Evolutionary conservation across 139 green algal genomes (phyloP).

Genomic region (Coelastrella sp.): DNA sequence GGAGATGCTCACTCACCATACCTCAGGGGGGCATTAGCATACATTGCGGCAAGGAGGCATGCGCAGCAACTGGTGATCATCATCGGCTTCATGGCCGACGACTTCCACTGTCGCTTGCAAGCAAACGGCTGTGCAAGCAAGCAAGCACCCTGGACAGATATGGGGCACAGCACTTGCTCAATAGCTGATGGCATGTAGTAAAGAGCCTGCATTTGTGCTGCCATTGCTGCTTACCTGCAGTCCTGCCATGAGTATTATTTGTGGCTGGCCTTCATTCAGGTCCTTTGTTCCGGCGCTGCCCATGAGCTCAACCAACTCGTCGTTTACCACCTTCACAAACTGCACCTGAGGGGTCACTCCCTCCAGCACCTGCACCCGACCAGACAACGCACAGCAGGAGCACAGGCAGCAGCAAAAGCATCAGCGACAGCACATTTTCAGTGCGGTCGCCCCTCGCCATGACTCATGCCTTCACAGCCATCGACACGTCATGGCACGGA

Average conservation of each 20-base stretch:
- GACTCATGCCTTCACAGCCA: not conserved
- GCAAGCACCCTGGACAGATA: not conserved
- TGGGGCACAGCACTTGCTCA: not conserved
- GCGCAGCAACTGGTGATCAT: not conserved
- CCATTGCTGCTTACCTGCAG: slow-evolving; percentile 60
- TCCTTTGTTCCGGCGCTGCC: slow-evolving; percentile 78
- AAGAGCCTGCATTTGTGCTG: not conserved
- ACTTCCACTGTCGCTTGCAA: not conserved
- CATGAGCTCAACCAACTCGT: slow-evolving; percentile 96
- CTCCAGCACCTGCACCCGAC: slow-evolving; percentile 71
- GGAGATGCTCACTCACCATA: no score
- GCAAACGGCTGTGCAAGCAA: not conserved
- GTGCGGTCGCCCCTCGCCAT: not conserved
- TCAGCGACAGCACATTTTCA: not conserved
- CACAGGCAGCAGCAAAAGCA: not conserved
- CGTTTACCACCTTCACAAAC: slow-evolving; percentile 95
- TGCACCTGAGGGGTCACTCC: slow-evolving; percentile 93
- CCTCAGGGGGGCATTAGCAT: not conserved
- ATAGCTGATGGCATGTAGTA: not conserved
- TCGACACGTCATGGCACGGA: no score
- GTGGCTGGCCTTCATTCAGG: slow-evolving; percentile 63
- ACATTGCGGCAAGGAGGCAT: not conserved
- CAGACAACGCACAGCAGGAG: not conserved
- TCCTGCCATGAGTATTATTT: slow-evolving; percentile 90
- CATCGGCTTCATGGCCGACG: not conserved